Evolutionary conservation across 1,139 yeast species (phyloP).

Genomic region (Scheffersomyces illinoinensis): DNA sequence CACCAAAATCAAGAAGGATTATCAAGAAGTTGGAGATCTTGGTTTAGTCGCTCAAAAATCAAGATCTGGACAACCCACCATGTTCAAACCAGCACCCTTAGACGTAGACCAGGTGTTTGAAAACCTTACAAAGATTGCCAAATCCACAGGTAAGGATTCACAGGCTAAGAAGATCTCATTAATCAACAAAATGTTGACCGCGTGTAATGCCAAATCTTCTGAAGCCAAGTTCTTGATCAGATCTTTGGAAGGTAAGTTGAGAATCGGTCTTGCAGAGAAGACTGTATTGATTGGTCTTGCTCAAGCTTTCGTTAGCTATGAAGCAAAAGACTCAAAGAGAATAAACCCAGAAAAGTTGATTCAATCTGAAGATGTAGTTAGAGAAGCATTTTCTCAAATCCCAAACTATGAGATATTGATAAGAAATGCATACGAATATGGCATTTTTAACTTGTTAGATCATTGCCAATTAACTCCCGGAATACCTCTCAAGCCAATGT

Average conservation of each 20-base stretch:
- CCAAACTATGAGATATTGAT: constrained; percentile 88
- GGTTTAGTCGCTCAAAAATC: constrained; percentile 88
- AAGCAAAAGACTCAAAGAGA: constrained; percentile 25
- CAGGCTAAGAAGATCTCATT: constrained; percentile 74
- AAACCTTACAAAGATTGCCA: constrained; percentile 75
- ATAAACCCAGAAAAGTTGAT: constrained; percentile 43
- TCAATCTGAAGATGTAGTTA: constrained; percentile 72
- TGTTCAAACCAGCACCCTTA: constrained; percentile 88
- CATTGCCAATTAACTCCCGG: constrained; percentile 85
- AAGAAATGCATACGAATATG: constrained; percentile 62
- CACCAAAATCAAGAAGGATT: constrained; percentile 70
- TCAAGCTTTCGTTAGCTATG: constrained; percentile 74
- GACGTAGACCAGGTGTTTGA: constrained; percentile 73
- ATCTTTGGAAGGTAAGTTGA: constrained; percentile 85
- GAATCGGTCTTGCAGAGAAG: constrained; percentile 94
- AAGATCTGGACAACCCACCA: constrained; percentile 81
- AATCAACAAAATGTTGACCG: constrained; percentile 81
- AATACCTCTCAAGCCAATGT: constrained; percentile 94
- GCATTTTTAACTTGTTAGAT: constrained; percentile 63
- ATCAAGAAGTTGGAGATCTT: constrained; percentile 80
- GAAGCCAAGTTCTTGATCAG: constrained; percentile 92
- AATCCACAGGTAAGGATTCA: constrained; percentile 78
- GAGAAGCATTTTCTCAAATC: constrained; percentile 86
- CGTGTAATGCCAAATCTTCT: constrained; percentile 65
- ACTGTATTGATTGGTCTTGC: constrained; percentile 83